Base-by-base conservation (phyloP, 2,329 filamentous ascomycete species). In the Fusarium nisikadoi region DNA sequence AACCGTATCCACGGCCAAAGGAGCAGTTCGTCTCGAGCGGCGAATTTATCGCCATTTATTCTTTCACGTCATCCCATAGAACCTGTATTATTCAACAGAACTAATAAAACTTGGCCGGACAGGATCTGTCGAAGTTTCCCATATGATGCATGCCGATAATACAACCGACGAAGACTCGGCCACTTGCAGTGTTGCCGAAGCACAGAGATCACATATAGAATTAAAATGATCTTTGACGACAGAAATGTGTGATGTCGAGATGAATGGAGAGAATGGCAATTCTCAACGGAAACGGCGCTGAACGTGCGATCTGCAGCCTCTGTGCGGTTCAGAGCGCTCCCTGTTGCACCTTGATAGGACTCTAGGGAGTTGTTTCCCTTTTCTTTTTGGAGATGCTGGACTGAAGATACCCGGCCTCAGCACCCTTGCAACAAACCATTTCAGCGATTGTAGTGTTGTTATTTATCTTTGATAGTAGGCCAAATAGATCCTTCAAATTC, bases 361-460 rank as follows among this genome's bases (percentile, higher is more conserved):
- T 38, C 36, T 3, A 17, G 17, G 6, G 36, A 38, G 36, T 11
- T 11, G 1, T 20, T 20, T 19, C 9, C 17, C 17, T 3, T 35
- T 16, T 8, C 16, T 9, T 2, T 2, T 9, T 6, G 27, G 27
- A 36, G 35, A 10, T 9, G 16, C 35, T 36, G 8, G 35, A 17
- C 35, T 36, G 35, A 10, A 3, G 9, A 10, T 17, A 16, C 17
- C 35, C 16, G 11, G 8, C 16, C n/a, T 14, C 2, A 14, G 11
- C 1, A 25, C 19, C 29, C 8, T 5, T 23, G 6, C 0, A 4
- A 33, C 33, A 10, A 0, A 1, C 11, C n/a, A 10, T 23, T 33
- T 1, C 14, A 13, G 11, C 0, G 8, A 2, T 8, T 29, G 9
- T 2, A 14, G 10, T 31, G 10, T 17, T 6, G 2, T 8, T 1